Evolutionary conservation across 1,284 basidiomycete species (phyloP).

Genomic region (Phellinidium pouzarii): DNA sequence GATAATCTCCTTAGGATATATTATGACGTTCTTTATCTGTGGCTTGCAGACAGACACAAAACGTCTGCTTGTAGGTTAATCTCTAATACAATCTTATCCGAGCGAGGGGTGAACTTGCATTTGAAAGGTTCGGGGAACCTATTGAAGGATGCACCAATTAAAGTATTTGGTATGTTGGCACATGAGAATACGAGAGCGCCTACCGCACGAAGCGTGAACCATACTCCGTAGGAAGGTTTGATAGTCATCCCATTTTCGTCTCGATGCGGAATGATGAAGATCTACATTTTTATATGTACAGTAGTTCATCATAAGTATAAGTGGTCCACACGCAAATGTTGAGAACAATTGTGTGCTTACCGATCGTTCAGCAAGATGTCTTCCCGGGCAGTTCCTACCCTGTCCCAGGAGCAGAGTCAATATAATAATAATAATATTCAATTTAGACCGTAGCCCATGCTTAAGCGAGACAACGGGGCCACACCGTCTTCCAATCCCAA

Average conservation of each 20-base stretch:
- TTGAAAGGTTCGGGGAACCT: conserved; percentile 16
- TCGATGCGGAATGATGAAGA: too few species aligned
- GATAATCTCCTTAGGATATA: too few species aligned
- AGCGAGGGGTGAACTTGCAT: conserved; percentile 11
- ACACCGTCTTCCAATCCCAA: conserved; percentile 16
- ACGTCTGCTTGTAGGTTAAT: conserved; percentile 2
- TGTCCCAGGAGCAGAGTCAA: neutral
- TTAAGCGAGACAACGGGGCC: neutral
- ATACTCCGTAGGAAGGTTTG: too few species aligned
- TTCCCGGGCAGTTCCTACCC: conserved; percentile 17
- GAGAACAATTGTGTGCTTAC: neutral
- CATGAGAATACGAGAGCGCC: neutral
- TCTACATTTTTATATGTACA: too few species aligned
- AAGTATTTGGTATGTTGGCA: neutral
- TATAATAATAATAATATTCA: too few species aligned
- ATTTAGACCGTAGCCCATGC: too few species aligned
- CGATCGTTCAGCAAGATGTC: conserved; percentile 9
- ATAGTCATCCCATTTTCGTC: too few species aligned
- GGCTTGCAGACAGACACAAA: neutral
- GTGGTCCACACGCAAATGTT: neutral
- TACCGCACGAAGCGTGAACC: too few species aligned
- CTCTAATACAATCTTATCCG: neutral
- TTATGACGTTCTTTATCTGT: neutral
- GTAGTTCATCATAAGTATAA: neutral
- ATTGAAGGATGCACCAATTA: neutral